Evolutionary conservation across 2,329 filamentous ascomycete genomes (phyloP), one percentile per base, ranked within the genome.

Genomic region (Botrytis byssoidea): DNA sequence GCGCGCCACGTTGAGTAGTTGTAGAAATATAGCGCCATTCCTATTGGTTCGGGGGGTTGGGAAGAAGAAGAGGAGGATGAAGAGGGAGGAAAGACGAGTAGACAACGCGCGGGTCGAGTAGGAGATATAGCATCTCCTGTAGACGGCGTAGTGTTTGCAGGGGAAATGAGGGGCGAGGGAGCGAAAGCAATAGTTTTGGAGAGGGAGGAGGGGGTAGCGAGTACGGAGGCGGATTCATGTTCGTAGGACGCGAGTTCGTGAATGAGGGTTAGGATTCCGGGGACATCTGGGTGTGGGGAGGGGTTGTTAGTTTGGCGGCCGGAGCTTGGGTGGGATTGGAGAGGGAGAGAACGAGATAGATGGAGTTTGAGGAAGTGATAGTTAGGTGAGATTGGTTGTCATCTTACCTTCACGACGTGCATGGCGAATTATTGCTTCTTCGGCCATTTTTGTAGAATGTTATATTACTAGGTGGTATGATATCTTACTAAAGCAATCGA

Each of bases 1-100:
- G 92, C 89, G 14, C 92, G 89, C 96, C 96, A 98, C 0, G 95
- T 98, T 80, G 91, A 94, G 84, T 97, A 98, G 84, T 95, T 98
- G 86, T 95, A 94, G 83, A 97, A 98, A 84, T 94, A 98, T 59
- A 98, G 84, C 1, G 94, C 94, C 88, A 98, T 93, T 66, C 92
- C 94, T 0, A 89, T 92, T 0, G 82, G 82, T 57, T 83, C 80
- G 10, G 51, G 44, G 5, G 51, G 7, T 32, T 25, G 14, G 6
- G 85, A 82, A 9, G 84, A 82, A 42, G 85, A 84, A 1, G 82
- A 29, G 3, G 51, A 4, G 81, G 77, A 86, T 86, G 72, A 37
- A 37, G 35, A 95, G 83, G 51, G 51, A 18, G 51, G 51, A 18
- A 57, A 57, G 0, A 57, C 6, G 29, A 97, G 83, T 48, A 97